Conservation (phyloP, 371 early-diverging fungal species). For the Gilbertella persicaria region DNA sequence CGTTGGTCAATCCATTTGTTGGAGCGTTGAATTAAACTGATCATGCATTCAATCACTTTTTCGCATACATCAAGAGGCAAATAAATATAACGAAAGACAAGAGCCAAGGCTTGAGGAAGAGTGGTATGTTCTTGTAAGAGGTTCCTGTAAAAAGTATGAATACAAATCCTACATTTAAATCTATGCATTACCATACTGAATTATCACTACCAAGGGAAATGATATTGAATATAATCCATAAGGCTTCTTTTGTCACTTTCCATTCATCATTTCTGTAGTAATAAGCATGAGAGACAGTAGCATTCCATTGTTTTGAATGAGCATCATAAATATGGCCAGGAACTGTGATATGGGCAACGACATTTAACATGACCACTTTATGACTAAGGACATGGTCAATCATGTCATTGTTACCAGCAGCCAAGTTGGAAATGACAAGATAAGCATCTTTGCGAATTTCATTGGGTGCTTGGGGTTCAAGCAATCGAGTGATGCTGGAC, state of each 20-base stretch:
- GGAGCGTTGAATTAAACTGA: slow-evolving; percentile 41
- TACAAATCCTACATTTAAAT: too few species aligned
- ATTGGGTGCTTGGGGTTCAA: slow-evolving; percentile 17
- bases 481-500: slow-evolving; percentile 18
- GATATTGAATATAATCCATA: slow-evolving; percentile 58
- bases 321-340: slow-evolving; percentile 27
- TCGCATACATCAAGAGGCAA: slow-evolving; percentile 22
- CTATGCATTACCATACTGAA: slow-evolving; percentile 22
- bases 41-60: slow-evolving; percentile 27
- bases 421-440: slow-evolving; percentile 55
- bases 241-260: slow-evolving; percentile 56
- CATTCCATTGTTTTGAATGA: slow-evolving; percentile 13
- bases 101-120: slow-evolving; percentile 12
- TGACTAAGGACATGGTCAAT: slow-evolving; percentile 42
- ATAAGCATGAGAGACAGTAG: slow-evolving; percentile 7
- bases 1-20: slow-evolving; percentile 51
- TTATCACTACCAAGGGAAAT: slow-evolving; percentile 44
- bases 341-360: slow-evolving; percentile 35
- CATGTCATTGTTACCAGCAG: slow-evolving; percentile 48
- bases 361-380: slow-evolving; percentile 39
- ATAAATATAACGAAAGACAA: slow-evolving; percentile 16
- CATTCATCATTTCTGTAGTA: slow-evolving; percentile 45
- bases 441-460: slow-evolving; percentile 52
- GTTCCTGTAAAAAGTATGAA: slow-evolving; percentile 11
- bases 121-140: slow-evolving; percentile 20